Conservation (phyloP, 495 filamentous ascomycete species). For the Glarea lozoyensis region DNA sequence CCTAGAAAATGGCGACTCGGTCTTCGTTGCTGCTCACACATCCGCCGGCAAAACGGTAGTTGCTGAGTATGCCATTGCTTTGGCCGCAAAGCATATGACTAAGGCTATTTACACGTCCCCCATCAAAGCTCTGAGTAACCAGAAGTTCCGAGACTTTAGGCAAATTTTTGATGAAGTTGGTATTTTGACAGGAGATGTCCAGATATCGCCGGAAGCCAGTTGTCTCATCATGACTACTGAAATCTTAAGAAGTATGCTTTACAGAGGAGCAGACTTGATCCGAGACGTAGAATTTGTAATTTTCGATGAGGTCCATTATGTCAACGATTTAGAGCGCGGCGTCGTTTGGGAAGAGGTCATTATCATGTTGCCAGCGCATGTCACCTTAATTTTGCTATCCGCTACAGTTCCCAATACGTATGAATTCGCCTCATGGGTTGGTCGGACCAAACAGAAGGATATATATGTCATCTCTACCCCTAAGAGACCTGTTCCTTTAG, state of each 20-base stretch:
- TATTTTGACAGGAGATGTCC: slow-evolving; percentile 94
- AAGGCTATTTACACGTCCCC: slow-evolving; percentile 99
- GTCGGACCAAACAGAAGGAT: slow-evolving; percentile 94
- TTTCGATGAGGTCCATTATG: slow-evolving; percentile 98
- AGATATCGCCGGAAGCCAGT: slow-evolving; percentile 95
- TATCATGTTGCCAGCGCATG: slow-evolving; percentile 97
- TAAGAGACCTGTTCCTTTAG: slow-evolving; percentile 87
- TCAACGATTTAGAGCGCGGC: slow-evolving; percentile 93
- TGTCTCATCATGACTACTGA: slow-evolving; percentile 99
- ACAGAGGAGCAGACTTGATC: slow-evolving; percentile 91
- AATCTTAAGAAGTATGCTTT: slow-evolving; percentile 96
- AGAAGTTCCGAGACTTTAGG: slow-evolving; percentile 95
- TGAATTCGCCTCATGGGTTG: slow-evolving; percentile 98
- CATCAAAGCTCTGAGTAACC: slow-evolving; percentile 97
- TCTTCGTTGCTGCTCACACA: slow-evolving; percentile 98
- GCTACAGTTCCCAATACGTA: slow-evolving; percentile 96
- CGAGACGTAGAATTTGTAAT: slow-evolving; percentile 98
- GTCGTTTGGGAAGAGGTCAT: slow-evolving; percentile 99
- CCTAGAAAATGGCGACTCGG: slow-evolving; percentile 90
- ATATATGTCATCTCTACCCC: slow-evolving; percentile 98
- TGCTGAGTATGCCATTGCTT: slow-evolving; percentile 92
- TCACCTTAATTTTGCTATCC: slow-evolving; percentile 88
- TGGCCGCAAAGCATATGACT: slow-evolving; percentile 96
- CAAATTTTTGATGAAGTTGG: slow-evolving; percentile 88
- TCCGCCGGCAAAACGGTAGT: slow-evolving; percentile 98